Conservation (phyloP, 129 eudicot species). For the Centaurea solstitialis region DNA sequence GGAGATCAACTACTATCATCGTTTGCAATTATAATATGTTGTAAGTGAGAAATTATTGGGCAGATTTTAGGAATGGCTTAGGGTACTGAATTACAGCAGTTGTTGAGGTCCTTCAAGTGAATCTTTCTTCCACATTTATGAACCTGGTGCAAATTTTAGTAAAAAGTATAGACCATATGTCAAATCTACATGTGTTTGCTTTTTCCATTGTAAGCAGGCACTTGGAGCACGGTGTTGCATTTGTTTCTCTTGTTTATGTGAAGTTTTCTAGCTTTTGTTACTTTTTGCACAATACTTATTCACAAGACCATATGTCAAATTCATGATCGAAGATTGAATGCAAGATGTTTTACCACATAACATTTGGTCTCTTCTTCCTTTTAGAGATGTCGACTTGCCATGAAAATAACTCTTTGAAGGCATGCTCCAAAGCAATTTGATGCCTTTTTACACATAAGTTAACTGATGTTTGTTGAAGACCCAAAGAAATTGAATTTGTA, state of each 20-base stretch:
- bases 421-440: neutral
- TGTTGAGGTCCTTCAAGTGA: neutral
- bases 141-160: too few species aligned
- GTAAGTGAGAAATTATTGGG: neutral
- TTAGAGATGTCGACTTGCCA: neutral
- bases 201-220: neutral
- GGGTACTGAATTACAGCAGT: neutral
- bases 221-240: neutral
- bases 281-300: neutral
- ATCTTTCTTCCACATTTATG: too few species aligned
- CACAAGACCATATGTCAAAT: neutral
- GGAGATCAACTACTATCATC: neutral
- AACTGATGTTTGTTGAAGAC: too few species aligned
- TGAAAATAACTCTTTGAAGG: neutral
- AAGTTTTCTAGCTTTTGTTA: neutral
- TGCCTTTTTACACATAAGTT: neutral
- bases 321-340: neutral
- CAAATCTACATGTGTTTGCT: neutral
- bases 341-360: neutral
- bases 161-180: too few species aligned
- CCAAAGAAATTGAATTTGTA: too few species aligned
- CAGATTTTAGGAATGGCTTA: neutral
- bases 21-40: neutral
- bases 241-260: neutral
- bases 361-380: neutral